Base-by-base conservation (phyloP, 495 filamentous ascomycete species). In the Sabuloglossum arenarium region DNA sequence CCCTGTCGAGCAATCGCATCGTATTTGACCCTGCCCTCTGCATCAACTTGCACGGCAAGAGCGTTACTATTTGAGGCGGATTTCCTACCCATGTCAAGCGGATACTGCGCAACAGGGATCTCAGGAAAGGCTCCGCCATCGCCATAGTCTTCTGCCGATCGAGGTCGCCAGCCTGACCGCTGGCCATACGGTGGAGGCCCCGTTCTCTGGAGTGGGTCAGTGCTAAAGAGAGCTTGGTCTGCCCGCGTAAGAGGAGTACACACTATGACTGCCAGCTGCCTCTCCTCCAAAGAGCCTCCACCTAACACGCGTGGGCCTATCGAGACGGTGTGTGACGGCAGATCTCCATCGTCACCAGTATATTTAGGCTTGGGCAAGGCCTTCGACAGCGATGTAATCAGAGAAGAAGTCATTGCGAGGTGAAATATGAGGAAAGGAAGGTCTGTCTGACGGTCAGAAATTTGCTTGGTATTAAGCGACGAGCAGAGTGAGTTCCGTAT, bases 71-170 rank as follows among this genome's bases (percentile, higher is more conserved):
- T 82, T 3, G 76, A 70, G 19, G 76, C 72, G 30, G 71, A 70
- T 67, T 89, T 90, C 56, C 84, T 78, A 34, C 91, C 93, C 88
- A 95, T 93, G 58, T 90, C 84, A 32, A 93, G 80, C 45, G 90
- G 90, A 65, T 98, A 98, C 62, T 98, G 91, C 27, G 90, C 91
- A 49, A 97, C 79, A 25, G 84, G 80, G 46, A 98, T 82, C 67
- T 98, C 91, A 32, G 91, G 88, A 68, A 97, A 98, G 51, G 90
- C 88, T 62, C 91, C 91, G 57, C 91, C 91, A 73, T 97, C 89
- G 62, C 85, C 89, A 70, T 86, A 97, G 69, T 97, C 93, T 68
- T 96, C 89, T 59, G 80, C 73, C 11, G 75, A 75, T 59, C 88
- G 80, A 19, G 88, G 88, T 58, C 89, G 81, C 88, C 88, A 95